Evolutionary conservation across 257 asterid species (phyloP), one percentile per base, ranked within the genome.

Genomic region (Capsicum baccatum): DNA sequence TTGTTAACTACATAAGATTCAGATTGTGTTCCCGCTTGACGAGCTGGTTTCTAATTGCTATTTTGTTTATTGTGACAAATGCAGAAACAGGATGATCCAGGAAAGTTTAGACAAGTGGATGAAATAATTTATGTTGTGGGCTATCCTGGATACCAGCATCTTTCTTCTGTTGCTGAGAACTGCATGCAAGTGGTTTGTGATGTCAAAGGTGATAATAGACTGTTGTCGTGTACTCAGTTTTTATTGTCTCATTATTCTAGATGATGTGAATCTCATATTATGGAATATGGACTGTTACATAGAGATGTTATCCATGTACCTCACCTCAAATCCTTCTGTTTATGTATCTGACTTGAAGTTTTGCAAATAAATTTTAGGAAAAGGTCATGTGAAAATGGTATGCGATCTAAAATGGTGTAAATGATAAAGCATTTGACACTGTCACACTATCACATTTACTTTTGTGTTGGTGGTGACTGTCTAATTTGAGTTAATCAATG

Each of bases 51-150:
- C 81, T 54, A 13, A 52, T 15, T 54, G 63, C 42, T 15, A 26
- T 78, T 78, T 54, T 54, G 50, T 54, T 78, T 79, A 83, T 16
- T 33, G 16, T 84, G 62, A 21, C 26, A 21, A 19, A 26, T 91
- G 94, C 92, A 94, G 99, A 95, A 93, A 89, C 92, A 91, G 42
- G 86, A 90, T 74, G 98, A 95, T 86, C 91, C 89, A 33, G 99
- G 99, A 86, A 97, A 89, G 91, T 97, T 97, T 88, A 92, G 98
- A 94, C 98, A 94, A 87, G 91, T 91, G 83, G 98, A 95, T 86
- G 99, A 97, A 88, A 97, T 97, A 76, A 86, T 90, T 9, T 94
- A 92, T 82, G 66, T 95, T 85, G 88, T 88, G 21, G 98, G 90
- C 48, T 94, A 85, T 88, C 97, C 96, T 67, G 99, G 93, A 86